Base-by-base conservation (phyloP, 2,329 filamentous ascomycete species). In the Penicillium sp. region DNA sequence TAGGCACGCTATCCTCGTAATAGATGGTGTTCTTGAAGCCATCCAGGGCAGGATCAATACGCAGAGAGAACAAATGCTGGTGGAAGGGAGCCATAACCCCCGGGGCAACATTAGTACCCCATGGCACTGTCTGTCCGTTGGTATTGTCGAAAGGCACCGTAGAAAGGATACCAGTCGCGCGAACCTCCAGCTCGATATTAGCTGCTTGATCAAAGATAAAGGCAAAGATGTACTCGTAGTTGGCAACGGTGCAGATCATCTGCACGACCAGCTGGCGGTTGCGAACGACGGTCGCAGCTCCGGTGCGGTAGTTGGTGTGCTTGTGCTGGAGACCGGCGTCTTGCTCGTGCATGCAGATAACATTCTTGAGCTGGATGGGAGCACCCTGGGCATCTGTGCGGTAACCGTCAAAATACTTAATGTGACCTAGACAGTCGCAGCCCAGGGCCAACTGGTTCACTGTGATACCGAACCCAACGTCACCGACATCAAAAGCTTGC, bases 21-120 rank as follows among this genome's bases (percentile, higher is more conserved):
- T 82, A 73, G 4, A 87, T 70, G 1, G 79, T 75, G 66, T 85
- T 85, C 9, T 75, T 70, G 55, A 78, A 77, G 0, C 85, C 85
- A 52, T 84, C 84, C 29, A 86, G 69, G 58, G 82, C 82, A 9
- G 85, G 84, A 63, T 87, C 85, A 20, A 88, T 77, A 6, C 85
- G 82, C 14, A 87, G 78, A 5, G 82, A 86, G 75, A 92, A 91
- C 69, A 91, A 86, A 73, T 92, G 89, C 68, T 92, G 89, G 67
- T 92, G 89, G 71, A 88, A 85, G 0, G 80, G 78, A 0, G 86
- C 88, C 33, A 90, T 81, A 8, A 88, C 86, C 33, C 86, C 86
- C 0, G 86, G 86, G 51, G 87, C 85, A 2, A 90, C 86, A 45
- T 88, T 82, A 0, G 86, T 90, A 31, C 86, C 87, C 76, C 83